Conservation (phyloP, 805 yeast genomes). For the Blastobotrys robertii region DNA sequence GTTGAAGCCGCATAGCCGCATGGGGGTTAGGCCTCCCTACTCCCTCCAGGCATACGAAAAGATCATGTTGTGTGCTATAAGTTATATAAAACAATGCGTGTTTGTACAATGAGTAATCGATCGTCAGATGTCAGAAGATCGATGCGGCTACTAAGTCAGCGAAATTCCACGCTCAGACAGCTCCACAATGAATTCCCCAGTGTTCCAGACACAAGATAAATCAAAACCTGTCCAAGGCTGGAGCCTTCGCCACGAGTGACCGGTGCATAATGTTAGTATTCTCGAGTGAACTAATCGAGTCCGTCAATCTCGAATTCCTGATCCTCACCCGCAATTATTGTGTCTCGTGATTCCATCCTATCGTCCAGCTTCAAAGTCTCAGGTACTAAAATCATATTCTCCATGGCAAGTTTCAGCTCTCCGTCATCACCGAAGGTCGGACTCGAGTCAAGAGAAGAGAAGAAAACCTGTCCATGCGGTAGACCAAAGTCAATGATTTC, state of each 20-base stretch:
- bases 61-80: too few species aligned
- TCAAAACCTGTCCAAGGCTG: neutral
- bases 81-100: neutral
- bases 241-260: neutral
- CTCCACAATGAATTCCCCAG: too few species aligned
- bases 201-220: too few species aligned
- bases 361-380: neutral
- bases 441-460: constrained; percentile 8
- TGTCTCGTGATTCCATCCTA: neutral
- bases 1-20: too few species aligned
- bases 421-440: constrained; percentile 6
- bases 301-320: neutral
- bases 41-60: too few species aligned
- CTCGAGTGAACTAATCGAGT: too few species aligned
- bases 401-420: constrained; percentile 15
- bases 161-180: too few species aligned
- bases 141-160: too few species aligned
- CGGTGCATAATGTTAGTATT: too few species aligned
- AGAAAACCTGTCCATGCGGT: constrained; percentile 17
- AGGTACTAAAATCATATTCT: constrained; percentile 11
- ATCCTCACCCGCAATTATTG: neutral
- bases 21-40: too few species aligned
- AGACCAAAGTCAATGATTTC: constrained; percentile 16
- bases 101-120: neutral
- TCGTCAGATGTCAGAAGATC: too few species aligned